Conservation (phyloP, 1,139 yeast species). For the Saccharomyces uvarum region DNA sequence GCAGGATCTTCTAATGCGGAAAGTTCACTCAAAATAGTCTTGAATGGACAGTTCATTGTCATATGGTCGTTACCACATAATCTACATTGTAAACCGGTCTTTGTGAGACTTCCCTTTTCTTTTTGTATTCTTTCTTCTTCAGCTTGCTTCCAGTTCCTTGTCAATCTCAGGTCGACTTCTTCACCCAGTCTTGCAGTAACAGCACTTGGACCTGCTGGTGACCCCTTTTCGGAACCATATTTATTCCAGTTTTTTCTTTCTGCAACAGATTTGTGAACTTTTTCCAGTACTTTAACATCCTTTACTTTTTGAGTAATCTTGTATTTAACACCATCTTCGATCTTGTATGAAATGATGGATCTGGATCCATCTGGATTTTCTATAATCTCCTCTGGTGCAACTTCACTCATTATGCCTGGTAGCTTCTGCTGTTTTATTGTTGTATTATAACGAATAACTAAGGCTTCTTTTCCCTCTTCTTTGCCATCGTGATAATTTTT, state of each 20-base stretch:
- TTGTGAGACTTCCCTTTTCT: constrained; percentile 49
- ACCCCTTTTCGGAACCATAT: constrained; percentile 74
- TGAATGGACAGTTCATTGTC: constrained; percentile 93
- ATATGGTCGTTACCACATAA: constrained; percentile 90
- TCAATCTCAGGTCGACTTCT: constrained; percentile 60
- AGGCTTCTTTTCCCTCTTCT: neutral
- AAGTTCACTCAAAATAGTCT: constrained; percentile 68
- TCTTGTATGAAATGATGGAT: constrained; percentile 71
- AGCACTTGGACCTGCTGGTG: constrained; percentile 79
- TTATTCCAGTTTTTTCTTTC: constrained; percentile 66
- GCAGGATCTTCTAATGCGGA: constrained; percentile 37
- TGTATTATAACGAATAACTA: neutral
- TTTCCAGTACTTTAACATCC: constrained; percentile 69
- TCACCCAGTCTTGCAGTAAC: constrained; percentile 89
- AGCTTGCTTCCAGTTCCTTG: constrained; percentile 66
- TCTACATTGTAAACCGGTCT: constrained; percentile 62
- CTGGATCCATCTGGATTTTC: constrained; percentile 83
- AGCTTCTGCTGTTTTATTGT: neutral
- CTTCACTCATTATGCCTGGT: constrained; percentile 33
- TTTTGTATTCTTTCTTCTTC: constrained; percentile 53
- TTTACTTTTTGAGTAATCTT: constrained; percentile 80
- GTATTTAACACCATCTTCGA: constrained; percentile 77
- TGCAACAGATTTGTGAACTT: constrained; percentile 72
- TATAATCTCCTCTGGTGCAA: constrained; percentile 61
- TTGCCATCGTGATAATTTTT: constrained; percentile 1